These are phyloP conservation scores for Chytridium lagenaria DNA, from an alignment of 371 early-diverging fungal genomes.

Conservation along the genomic window DNA sequence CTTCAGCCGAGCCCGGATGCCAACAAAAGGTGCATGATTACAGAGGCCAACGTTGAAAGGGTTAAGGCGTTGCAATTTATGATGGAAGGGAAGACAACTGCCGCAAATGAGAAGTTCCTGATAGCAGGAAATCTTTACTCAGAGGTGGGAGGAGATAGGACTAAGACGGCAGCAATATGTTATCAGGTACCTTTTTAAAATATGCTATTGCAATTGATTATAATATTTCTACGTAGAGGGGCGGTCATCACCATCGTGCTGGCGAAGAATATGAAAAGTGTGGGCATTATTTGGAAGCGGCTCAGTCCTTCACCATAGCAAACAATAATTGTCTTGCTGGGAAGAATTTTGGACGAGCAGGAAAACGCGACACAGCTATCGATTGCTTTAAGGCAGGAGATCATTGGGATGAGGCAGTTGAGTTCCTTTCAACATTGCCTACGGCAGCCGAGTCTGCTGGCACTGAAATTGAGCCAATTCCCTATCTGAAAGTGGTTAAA, in stretches of 20 bases:
- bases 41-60: conserved; percentile 4
- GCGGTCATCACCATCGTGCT: not conserved
- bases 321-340: not conserved
- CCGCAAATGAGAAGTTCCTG: not conserved
- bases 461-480: conserved; percentile 7
- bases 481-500: not conserved
- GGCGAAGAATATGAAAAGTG: not conserved
- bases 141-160: not conserved
- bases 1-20: not conserved
- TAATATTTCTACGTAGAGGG: not conserved
- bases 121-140: not conserved
- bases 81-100: not conserved
- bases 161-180: conserved; percentile 4
- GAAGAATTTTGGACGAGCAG: not conserved
- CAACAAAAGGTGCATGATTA: not conserved
- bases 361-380: not conserved
- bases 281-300: not conserved
- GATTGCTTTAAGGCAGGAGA: not conserved
- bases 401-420: conserved; percentile 8
- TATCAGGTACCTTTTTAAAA: conserved; percentile 2
- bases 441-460: not conserved
- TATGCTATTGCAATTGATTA: too few relatives aligned
- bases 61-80: not conserved
- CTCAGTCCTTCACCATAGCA: not conserved
- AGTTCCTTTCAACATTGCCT: too few relatives aligned